Percentiles rank a stretch among this genome's conserved stretches.
Conservation (phyloP, 2,329 filamentous ascomycete genomes). For the Myriosclerotinia scirpicola region DNA sequence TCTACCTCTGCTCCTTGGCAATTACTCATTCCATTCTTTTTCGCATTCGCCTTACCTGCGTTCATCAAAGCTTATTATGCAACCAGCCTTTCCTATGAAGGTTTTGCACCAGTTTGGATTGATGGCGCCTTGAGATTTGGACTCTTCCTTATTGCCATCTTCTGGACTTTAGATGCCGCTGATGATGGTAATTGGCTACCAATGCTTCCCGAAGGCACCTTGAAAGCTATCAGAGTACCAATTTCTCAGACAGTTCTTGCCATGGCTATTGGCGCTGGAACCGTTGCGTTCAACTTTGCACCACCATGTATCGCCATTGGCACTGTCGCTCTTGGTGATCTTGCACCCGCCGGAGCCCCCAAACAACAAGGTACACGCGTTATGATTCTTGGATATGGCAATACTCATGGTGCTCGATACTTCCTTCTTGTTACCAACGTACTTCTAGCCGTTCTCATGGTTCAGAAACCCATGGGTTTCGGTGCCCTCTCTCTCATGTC, state of each 20-base stretch:
- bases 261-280: slow-evolving; percentile 78
- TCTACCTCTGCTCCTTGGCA: slow-evolving; percentile 95
- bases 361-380: slow-evolving; percentile 54
- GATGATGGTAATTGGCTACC: slow-evolving; percentile 82
- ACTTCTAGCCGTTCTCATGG: slow-evolving; percentile 70
- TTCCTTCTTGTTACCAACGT: slow-evolving; percentile 80
- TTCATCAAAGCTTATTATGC: slow-evolving; percentile 78
- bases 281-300: slow-evolving; percentile 80
- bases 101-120: slow-evolving; percentile 81
- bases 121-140: slow-evolving; percentile 75
- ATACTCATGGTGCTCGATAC: slow-evolving; percentile 89
- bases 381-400: slow-evolving; percentile 86
- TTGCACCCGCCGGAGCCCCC: slow-evolving; percentile 29
- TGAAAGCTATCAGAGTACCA: slow-evolving; percentile 75
- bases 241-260: slow-evolving; percentile 79
- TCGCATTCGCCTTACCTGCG: slow-evolving; percentile 69
- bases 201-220: slow-evolving; percentile 52
- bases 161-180: slow-evolving; percentile 87
- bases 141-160: slow-evolving; percentile 72
- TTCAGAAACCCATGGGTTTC: slow-evolving; percentile 93
- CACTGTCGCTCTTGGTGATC: slow-evolving; percentile 40
- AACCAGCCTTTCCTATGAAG: slow-evolving; percentile 84
- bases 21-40: slow-evolving; percentile 73
- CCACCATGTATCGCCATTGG: slow-evolving; percentile 79
- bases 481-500: slow-evolving; percentile 79